Evolutionary conservation across 352 stramenopile species (phyloP).

Genomic region (Phytophthora melonis): DNA sequence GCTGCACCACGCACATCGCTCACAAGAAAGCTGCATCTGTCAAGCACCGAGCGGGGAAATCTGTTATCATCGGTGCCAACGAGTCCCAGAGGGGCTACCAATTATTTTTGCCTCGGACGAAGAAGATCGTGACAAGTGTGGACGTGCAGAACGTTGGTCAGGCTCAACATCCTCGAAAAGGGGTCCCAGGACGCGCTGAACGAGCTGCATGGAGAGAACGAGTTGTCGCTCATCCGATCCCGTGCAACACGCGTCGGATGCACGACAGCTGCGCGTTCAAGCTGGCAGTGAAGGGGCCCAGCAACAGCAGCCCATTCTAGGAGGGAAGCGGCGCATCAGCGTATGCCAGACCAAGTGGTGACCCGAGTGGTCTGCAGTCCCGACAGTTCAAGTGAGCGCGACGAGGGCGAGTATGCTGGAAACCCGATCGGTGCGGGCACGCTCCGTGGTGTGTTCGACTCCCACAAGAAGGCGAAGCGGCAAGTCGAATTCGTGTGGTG

Average conservation of each 20-base stretch:
- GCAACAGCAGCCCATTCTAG: no score
- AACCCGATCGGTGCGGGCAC: conserved; percentile 4
- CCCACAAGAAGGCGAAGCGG: conserved; percentile 2
- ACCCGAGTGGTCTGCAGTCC: background rate
- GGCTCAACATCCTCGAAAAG: background rate
- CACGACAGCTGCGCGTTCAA: no score
- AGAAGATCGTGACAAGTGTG: background rate
- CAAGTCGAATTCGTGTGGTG: background rate
- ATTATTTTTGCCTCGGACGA: background rate
- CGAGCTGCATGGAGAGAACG: background rate
- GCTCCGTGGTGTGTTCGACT: conserved; percentile 12
- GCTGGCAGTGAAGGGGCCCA: no score
- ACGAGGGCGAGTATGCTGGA: conserved; percentile 7
- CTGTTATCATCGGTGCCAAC: background rate
- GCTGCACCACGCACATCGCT: background rate
- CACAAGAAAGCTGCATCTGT: background rate
- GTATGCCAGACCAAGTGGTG: background rate
- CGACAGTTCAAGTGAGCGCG: background rate
- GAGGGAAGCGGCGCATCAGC: background rate
- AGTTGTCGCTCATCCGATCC: background rate
- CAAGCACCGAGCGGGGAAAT: background rate
- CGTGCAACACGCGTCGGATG: no score
- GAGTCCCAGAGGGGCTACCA: background rate
- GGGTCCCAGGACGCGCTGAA: background rate
- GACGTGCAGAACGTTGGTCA: background rate